These are phyloP conservation scores for Melaleuca quinquenervia DNA, from an alignment of 345 rosid species.

Conservation along the genomic window DNA sequence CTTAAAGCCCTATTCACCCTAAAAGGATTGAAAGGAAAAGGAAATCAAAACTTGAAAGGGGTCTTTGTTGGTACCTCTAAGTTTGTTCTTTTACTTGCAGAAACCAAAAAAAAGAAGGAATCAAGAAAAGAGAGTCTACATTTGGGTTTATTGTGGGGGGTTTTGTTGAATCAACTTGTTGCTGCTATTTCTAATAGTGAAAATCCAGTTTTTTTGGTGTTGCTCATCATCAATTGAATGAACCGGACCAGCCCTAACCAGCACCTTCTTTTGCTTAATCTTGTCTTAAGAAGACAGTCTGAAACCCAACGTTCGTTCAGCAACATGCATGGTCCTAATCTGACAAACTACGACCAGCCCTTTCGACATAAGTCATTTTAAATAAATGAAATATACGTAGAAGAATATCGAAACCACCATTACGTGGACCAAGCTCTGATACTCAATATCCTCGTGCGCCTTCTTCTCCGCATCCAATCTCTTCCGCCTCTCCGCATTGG, in stretches of 20 bases:
- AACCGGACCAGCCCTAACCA: background rate
- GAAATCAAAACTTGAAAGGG: background rate
- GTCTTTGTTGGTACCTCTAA: background rate
- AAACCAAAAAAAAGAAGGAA: background rate
- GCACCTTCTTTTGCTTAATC: background rate
- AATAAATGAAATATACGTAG: slow-evolving; percentile 8
- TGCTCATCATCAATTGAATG: background rate
- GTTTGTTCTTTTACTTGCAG: background rate
- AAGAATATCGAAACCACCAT: slow-evolving; percentile 15
- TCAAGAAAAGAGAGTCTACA: background rate
- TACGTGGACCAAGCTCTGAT: slow-evolving; percentile 24
- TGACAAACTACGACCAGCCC: background rate
- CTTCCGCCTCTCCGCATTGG: slow-evolving; percentile 5
- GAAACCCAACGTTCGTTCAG: background rate
- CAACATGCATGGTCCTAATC: background rate
- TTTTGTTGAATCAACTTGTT: background rate
- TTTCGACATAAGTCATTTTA: background rate
- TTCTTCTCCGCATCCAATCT: slow-evolving; percentile 5
- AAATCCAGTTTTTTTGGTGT: background rate
- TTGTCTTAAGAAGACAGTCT: background rate
- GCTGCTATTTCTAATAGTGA: background rate
- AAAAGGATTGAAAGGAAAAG: background rate
- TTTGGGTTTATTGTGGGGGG: background rate
- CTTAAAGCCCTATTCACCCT: background rate
- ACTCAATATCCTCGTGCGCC: slow-evolving; percentile 7